A percentile compares a stretch with the other conserved stretches of the same genome.
phyloP scores from a whole-genome alignment of 2,329 filamentous ascomycete species.

The Fusarium euwallaceae region DNA sequence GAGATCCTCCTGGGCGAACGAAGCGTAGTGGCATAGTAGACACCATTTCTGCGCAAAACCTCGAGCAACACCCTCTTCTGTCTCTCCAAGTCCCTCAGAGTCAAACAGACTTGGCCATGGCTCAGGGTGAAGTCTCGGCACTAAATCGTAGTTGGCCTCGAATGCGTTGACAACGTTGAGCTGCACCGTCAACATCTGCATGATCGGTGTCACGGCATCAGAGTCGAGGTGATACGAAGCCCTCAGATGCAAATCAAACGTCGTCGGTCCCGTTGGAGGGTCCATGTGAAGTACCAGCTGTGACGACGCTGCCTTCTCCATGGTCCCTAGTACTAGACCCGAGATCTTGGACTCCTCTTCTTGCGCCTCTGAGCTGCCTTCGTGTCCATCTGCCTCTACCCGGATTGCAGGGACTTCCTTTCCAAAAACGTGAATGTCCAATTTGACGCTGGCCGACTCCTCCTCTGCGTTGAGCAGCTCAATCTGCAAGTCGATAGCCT shows the following conservation, averaged over 20 bases:
- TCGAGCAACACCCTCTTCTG: constrained; percentile 51
- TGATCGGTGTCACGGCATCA: constrained; percentile 84
- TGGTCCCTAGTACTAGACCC: constrained; percentile 60
- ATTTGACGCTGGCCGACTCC: constrained; percentile 77
- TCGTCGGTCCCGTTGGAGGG: constrained; percentile 64
- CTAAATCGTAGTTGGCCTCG: constrained; percentile 90
- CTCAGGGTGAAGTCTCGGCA: constrained; percentile 80
- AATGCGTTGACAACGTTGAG: constrained; percentile 86
- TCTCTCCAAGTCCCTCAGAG: constrained; percentile 61
- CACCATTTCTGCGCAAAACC: constrained; percentile 88
- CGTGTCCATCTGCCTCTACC: constrained; percentile 54
- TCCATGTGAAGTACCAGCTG: constrained; percentile 63
- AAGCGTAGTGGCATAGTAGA: constrained; percentile 79
- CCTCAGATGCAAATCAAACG: constrained; percentile 78
- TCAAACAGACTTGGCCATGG: constrained; percentile 92
- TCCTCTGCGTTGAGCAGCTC: constrained; percentile 87
- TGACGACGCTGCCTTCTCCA: constrained; percentile 60
- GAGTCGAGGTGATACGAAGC: constrained; percentile 83
- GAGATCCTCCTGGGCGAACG: constrained; percentile 81
- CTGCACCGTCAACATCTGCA: constrained; percentile 77
- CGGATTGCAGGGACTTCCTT: constrained; percentile 62
- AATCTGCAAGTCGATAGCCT: constrained; percentile 76
- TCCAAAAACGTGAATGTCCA: constrained; percentile 78
- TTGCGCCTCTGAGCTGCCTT: constrained; percentile 50
- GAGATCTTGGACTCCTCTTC: constrained; percentile 59